Percentiles rank a stretch among this genome's conserved stretches.
phyloP scores from a whole-genome alignment of 768 basidiomycete genomes.

The Neoboletus subvelutipes region DNA sequence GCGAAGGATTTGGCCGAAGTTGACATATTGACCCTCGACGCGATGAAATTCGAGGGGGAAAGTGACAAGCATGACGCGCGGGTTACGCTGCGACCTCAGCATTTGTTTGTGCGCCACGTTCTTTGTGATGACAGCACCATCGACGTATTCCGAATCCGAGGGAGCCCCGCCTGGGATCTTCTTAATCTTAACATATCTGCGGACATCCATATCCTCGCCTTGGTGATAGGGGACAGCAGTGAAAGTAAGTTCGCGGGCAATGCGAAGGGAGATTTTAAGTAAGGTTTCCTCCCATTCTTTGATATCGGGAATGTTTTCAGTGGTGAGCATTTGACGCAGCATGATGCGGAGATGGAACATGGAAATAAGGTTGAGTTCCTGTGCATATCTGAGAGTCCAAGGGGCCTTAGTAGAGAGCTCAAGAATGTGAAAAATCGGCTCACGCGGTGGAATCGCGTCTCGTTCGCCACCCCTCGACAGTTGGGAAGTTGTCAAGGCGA shows the following conservation, averaged over 20 bases:
- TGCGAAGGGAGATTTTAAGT: constrained; percentile 76
- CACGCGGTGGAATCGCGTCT: constrained; percentile 89
- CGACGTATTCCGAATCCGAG: constrained; percentile 92
- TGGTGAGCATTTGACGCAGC: constrained; percentile 86
- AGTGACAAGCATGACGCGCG: constrained; percentile 94
- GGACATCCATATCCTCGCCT: constrained; percentile 92
- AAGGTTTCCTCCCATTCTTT: constrained; percentile 88
- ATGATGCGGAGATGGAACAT: constrained; percentile 89
- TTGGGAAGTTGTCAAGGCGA: constrained; percentile 56
- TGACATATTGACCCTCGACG: constrained; percentile 89
- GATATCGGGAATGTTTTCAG: constrained; percentile 78
- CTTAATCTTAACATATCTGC: constrained; percentile 96
- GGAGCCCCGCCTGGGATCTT: constrained; percentile 95
- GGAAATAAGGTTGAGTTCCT: constrained; percentile 81
- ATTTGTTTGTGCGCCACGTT: constrained; percentile 97
- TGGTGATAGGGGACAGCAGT: constrained; percentile 67
- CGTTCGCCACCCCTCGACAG: constrained; percentile 78
- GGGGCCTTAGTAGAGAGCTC: constrained; percentile 1
- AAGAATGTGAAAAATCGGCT: constrained; percentile 32
- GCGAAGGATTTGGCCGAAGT: constrained; percentile 85
- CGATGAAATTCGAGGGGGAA: constrained; percentile 94
- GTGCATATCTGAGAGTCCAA: constrained; percentile 57
- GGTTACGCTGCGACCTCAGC: constrained; percentile 77
- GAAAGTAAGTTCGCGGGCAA: constrained; percentile 83
- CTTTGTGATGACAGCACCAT: constrained; percentile 96